Conservation (phyloP, 345 rosid genomes). For the Eucalyptus viminalis region DNA sequence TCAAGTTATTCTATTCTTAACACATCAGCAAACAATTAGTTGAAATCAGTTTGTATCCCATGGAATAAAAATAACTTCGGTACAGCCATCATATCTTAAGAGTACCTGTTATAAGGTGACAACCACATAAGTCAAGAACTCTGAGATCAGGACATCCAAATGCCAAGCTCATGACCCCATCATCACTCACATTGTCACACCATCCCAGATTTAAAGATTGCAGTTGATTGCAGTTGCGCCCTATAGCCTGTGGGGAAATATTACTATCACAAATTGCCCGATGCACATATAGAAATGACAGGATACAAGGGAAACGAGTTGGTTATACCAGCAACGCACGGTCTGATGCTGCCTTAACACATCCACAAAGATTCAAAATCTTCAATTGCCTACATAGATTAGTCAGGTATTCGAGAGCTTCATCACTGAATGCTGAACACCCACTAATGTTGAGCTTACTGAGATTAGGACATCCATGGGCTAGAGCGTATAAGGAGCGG, state of each 20-base stretch:
- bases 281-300: background rate
- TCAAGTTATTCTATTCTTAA: background rate
- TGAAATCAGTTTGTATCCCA: background rate
- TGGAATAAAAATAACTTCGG: background rate
- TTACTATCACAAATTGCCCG: background rate
- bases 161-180: slow-evolving; percentile 80
- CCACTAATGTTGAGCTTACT: slow-evolving; percentile 88
- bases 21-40: background rate
- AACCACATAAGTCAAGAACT: slow-evolving; percentile 74
- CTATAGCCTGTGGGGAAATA: slow-evolving; percentile 55
- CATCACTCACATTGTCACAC: slow-evolving; percentile 86
- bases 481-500: slow-evolving; percentile 51
- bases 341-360: slow-evolving; percentile 76
- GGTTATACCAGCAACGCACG: slow-evolving; percentile 57
- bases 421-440: slow-evolving; percentile 64
- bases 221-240: slow-evolving; percentile 57
- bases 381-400: slow-evolving; percentile 50
- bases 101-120: slow-evolving; percentile 75
- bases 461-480: slow-evolving; percentile 79
- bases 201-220: slow-evolving; percentile 85
- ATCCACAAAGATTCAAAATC: slow-evolving; percentile 81
- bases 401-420: slow-evolving; percentile 47
- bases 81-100: background rate
- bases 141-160: slow-evolving; percentile 84
- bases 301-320: background rate